phyloP scores from a whole-genome alignment of 2,329 filamentous ascomycete species.

The Dothideomycetes sp. region DNA sequence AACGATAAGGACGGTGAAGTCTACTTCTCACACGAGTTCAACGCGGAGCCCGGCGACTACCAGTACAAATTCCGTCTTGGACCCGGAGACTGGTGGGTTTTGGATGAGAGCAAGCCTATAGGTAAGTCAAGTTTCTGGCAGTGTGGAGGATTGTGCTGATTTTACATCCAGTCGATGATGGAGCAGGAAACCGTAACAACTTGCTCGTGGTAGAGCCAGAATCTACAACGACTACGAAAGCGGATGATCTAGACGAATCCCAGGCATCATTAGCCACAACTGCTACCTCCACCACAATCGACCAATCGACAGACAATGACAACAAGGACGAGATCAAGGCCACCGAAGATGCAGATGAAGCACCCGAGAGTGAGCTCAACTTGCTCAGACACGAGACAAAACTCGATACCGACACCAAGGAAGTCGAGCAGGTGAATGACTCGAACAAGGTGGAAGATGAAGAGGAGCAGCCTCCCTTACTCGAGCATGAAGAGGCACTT shows the following conservation, averaged over 20 bases:
- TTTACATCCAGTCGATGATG: constrained; percentile 36
- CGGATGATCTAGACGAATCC: background rate
- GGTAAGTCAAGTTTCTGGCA: constrained; percentile 47
- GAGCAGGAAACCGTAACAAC: constrained; percentile 47
- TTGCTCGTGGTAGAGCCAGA: constrained; percentile 30
- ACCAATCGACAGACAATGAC: too few relatives aligned
- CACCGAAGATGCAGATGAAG: background rate
- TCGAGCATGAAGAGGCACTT: constrained; percentile 7
- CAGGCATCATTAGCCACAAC: background rate
- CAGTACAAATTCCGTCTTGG: constrained; percentile 70
- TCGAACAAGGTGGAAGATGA: background rate
- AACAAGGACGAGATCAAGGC: constrained; percentile 4
- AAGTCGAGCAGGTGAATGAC: background rate
- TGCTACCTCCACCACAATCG: too few relatives aligned
- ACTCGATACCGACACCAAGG: background rate
- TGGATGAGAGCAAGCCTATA: constrained; percentile 53
- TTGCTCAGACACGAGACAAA: constrained; percentile 12
- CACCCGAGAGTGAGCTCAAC: constrained; percentile 8
- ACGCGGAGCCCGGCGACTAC: constrained; percentile 49
- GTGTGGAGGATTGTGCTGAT: too few relatives aligned
- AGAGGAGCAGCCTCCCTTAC: constrained; percentile 2
- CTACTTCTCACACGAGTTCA: constrained; percentile 49
- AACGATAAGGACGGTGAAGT: constrained; percentile 40
- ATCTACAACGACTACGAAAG: background rate
- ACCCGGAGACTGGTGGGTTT: constrained; percentile 58